Conservation (phyloP, 2,329 filamentous ascomycete genomes). For the Didymellaceae sp. region DNA sequence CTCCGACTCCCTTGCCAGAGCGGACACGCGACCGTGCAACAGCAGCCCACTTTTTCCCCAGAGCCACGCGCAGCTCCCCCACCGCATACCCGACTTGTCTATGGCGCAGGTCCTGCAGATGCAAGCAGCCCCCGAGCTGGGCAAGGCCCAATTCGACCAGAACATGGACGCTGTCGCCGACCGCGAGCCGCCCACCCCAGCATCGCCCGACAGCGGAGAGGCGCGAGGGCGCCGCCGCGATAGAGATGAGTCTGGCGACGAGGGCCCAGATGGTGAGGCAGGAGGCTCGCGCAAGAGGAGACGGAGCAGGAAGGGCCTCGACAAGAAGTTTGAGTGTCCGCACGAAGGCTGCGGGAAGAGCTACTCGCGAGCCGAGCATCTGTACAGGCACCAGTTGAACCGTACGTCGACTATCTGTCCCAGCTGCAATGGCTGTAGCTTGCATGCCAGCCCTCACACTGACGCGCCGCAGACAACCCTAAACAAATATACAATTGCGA, state of each 20-base stretch:
- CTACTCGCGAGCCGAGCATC: conserved; percentile 93
- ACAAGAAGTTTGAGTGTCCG: conserved; percentile 76
- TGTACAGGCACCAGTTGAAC: conserved; percentile 96
- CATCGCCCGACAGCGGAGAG: conserved; percentile 45
- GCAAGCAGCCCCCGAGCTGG: conserved; percentile 47
- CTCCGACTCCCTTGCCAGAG: conserved; percentile 9
- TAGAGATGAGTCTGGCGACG: conserved; percentile 39
- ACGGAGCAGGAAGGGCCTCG: conserved; percentile 76
- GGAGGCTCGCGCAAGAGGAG: conserved; percentile 62
- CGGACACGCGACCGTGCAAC: conserved; percentile 15
- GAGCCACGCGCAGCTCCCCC: conserved; percentile 3
- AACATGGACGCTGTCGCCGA: conserved; percentile 43
- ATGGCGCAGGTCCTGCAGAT: conserved; percentile 49
- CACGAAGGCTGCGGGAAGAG: conserved; percentile 91
- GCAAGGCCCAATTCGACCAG: conserved; percentile 42
- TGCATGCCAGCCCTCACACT: conserved; percentile 2
- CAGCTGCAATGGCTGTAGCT: not conserved
- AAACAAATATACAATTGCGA: conserved; percentile 96
- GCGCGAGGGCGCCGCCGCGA: conserved; percentile 48
- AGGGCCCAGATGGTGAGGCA: conserved; percentile 32
- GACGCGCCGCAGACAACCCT: conserved; percentile 70
- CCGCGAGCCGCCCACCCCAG: conserved; percentile 40
- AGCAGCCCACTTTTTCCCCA: conserved; percentile 14
- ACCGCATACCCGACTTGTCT: conserved; percentile 15
- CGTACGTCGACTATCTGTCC: conserved; percentile 63